Conservation (phyloP, 129 eudicot genomes). For the Calendula officinalis region DNA sequence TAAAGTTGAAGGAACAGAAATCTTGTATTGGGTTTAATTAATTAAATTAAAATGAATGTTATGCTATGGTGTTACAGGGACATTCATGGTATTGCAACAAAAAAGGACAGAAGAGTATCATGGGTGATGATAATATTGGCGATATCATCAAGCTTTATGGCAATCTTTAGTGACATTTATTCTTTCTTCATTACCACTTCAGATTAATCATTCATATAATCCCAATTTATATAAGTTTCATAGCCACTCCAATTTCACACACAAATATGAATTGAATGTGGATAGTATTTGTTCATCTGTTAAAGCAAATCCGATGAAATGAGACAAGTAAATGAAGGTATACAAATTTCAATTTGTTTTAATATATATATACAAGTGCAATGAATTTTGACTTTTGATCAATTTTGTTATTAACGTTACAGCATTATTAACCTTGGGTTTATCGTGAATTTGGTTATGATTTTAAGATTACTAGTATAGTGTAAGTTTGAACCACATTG, state of each 20-base stretch:
- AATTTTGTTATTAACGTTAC: neutral
- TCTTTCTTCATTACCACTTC: slow-evolving; percentile 32
- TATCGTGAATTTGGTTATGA: too few species aligned
- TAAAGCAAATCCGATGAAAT: neutral
- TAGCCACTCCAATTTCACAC: neutral
- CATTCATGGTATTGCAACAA: slow-evolving; percentile 62
- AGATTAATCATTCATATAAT: neutral
- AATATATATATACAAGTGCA: neutral
- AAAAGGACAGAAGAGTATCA: slow-evolving; percentile 58
- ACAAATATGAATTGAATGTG: neutral
- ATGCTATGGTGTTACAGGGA: slow-evolving; percentile 49
- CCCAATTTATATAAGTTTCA: slow-evolving; percentile 20
- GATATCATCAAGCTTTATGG: slow-evolving; percentile 81
- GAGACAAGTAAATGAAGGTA: slow-evolving; percentile 7
- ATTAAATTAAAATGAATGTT: slow-evolving; percentile 1
- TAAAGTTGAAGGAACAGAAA: neutral
- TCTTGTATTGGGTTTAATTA: neutral
- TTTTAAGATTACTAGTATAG: neutral
- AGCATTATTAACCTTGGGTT: neutral
- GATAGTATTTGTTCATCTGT: neutral
- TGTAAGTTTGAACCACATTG: neutral
- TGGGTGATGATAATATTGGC: slow-evolving; percentile 84
- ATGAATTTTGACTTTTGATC: neutral
- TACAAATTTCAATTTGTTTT: neutral
- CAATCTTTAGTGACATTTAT: slow-evolving; percentile 75